Conservation (phyloP, 805 yeast genomes). For the Candida nonsorbophila region DNA sequence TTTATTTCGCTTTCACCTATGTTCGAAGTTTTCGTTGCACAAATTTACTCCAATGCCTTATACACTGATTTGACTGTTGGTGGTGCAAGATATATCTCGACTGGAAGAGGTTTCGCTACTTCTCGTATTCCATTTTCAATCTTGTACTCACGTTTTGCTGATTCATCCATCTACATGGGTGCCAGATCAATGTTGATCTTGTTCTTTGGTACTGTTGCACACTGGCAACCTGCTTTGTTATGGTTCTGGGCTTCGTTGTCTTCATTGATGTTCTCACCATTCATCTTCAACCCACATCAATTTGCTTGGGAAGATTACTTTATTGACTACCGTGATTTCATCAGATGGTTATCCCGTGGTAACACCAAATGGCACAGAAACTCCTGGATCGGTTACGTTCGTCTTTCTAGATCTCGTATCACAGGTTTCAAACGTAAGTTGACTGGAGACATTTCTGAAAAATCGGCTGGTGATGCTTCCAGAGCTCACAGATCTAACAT, state of each 20-base stretch:
- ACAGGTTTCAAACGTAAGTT: conserved; percentile 85
- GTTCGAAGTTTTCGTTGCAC: conserved; percentile 76
- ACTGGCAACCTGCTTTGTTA: conserved; percentile 88
- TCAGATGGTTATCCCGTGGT: conserved; percentile 89
- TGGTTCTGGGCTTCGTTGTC: conserved; percentile 97
- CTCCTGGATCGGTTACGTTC: conserved; percentile 82
- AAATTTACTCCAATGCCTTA: conserved; percentile 67
- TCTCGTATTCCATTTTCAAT: conserved; percentile 60
- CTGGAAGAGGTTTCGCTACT: conserved; percentile 82
- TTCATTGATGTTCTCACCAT: conserved; percentile 87
- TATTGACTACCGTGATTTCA: conserved; percentile 91
- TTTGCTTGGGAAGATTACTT: conserved; percentile 95
- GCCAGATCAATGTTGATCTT: conserved; percentile 71
- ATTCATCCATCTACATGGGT: conserved; percentile 80
- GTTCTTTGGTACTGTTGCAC: conserved; percentile 66
- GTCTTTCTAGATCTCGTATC: conserved; percentile 76
- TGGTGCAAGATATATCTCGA: conserved; percentile 77
- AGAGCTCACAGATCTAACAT: conserved; percentile 77
- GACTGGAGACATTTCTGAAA: conserved; percentile 63
- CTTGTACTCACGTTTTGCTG: conserved; percentile 67
- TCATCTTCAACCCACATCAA: conserved; percentile 95
- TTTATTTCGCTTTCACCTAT: conserved; percentile 68
- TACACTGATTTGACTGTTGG: conserved; percentile 66
- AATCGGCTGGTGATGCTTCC: conserved; percentile 61
- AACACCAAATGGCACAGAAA: conserved; percentile 84